Base-by-base conservation (phyloP, 148 eudicot species). In the Chenopodium quinoa region DNA sequence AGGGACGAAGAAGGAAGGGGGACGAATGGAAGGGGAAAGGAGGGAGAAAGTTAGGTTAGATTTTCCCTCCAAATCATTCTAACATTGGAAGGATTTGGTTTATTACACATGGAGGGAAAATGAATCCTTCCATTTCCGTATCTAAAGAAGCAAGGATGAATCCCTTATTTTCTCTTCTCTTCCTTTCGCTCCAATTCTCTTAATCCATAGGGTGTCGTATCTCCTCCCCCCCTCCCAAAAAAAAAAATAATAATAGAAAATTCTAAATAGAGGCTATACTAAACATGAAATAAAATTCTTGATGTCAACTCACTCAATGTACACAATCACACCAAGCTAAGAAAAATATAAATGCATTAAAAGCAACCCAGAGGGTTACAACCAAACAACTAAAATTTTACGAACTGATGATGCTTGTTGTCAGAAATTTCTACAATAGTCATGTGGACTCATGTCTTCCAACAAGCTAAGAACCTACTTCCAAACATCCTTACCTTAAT, bases 401-500 rank as follows among this genome's bases (percentile, higher is more conserved):
- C 34, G 7, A 32, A 8, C n/a, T 14, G 4, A 34, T 32, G 46
- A 10, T 32, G 46, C 73, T 69, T 34, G 44, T 16, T 14, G 17
- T 17, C 70, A 66, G 27, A 17, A 23, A 68, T 71, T 71, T 71
- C 74, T 6, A 19, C 25, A 37, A 71, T 25, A 71, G 46, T 71
- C 75, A 72, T 22, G 75, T 72, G 44, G 25, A 71, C 46, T 72
- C 75, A 72, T 40, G 75, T 72, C 54, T 20, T 72, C 17, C 29
- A 8, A 20, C 7, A 23, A 23, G 25, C 25, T 23, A 44, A 44
- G 7, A 72, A 9, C 16, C n/a, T 46, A 48, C 31, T 56, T 75
- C 11, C n/a, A 54, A 68, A 46, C 52, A 75, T 32, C 22, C 80
- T 88, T 88, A 95, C 98, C 97, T 93, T 92, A 4, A 84, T 58